Evolutionary conservation across 345 rosid genomes (phyloP).

Genomic region (Salix brachista): DNA sequence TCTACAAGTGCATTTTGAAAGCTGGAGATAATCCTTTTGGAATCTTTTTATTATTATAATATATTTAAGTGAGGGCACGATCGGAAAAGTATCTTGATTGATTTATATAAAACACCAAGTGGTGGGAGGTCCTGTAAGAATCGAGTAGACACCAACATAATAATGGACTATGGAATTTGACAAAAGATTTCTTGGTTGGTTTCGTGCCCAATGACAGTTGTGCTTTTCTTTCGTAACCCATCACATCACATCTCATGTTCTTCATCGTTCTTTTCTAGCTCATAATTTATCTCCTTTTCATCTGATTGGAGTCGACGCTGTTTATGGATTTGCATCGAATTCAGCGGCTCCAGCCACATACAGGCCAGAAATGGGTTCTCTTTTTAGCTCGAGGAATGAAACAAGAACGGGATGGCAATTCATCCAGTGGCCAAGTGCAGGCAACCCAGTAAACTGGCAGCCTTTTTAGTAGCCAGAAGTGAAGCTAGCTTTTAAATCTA

Average conservation of each 20-base stretch:
- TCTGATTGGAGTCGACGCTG: background rate
- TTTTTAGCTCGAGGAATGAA: too few species aligned
- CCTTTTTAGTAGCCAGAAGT: too few species aligned
- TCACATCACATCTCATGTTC: background rate
- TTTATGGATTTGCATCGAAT: too few species aligned
- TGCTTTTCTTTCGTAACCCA: background rate
- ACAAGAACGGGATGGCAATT: too few species aligned
- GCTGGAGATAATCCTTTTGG: background rate
- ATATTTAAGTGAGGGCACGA: background rate
- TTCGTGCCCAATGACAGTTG: background rate
- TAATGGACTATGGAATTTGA: background rate
- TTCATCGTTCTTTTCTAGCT: background rate
- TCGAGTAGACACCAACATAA: background rate
- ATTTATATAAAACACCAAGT: background rate
- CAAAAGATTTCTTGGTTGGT: background rate
- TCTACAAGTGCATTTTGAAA: constrained; percentile 1
- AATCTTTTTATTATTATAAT: background rate
- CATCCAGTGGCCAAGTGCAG: too few species aligned
- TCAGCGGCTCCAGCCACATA: too few species aligned
- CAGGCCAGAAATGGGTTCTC: too few species aligned
- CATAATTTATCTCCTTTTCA: background rate
- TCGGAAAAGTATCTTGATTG: background rate
- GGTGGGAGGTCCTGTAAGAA: background rate
- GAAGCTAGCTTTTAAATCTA: too few species aligned
- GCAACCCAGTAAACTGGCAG: too few species aligned